Conservation (phyloP, 2,329 filamentous ascomycete species). For the Aspergillus clavatus region DNA sequence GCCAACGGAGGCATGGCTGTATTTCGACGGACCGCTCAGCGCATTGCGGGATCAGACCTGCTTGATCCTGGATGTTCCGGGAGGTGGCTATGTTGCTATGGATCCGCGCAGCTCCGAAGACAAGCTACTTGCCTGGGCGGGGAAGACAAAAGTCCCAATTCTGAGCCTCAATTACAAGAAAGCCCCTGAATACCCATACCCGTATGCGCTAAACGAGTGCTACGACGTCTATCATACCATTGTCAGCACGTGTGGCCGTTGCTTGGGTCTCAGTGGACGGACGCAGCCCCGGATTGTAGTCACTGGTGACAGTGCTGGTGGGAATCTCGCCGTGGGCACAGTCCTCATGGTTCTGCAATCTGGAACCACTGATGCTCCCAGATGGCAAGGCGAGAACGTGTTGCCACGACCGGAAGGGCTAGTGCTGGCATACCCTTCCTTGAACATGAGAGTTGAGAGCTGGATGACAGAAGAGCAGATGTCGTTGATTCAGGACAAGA, state of each 20-base stretch:
- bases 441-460: conserved; percentile 97
- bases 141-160: conserved; percentile 79
- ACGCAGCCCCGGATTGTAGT: conserved; percentile 64
- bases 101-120: conserved; percentile 91
- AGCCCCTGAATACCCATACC: conserved; percentile 78
- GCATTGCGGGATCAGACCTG: conserved; percentile 71
- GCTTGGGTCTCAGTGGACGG: conserved; percentile 67
- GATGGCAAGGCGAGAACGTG: conserved; percentile 53
- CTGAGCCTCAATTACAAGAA: conserved; percentile 89
- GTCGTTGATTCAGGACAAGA: conserved; percentile 81
- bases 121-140: conserved; percentile 87
- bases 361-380: conserved; percentile 52
- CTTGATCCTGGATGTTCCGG: conserved; percentile 82
- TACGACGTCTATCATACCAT: conserved; percentile 79
- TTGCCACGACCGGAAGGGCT: conserved; percentile 74
- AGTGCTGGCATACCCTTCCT: conserved; percentile 78
- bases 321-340: conserved; percentile 73
- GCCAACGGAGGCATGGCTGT: conserved; percentile 81
- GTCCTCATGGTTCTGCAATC: conserved; percentile 87
- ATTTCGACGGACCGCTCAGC: conserved; percentile 82
- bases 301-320: conserved; percentile 76
- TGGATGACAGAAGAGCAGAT: conserved; percentile 99
- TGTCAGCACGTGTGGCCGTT: conserved; percentile 65
- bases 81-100: conserved; percentile 96
- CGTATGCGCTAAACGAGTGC: conserved; percentile 80